Evolutionary conservation across 768 basidiomycete genomes (phyloP), one percentile per base, ranked within the genome.

Genomic region (Rhizopogon sp.): DNA sequence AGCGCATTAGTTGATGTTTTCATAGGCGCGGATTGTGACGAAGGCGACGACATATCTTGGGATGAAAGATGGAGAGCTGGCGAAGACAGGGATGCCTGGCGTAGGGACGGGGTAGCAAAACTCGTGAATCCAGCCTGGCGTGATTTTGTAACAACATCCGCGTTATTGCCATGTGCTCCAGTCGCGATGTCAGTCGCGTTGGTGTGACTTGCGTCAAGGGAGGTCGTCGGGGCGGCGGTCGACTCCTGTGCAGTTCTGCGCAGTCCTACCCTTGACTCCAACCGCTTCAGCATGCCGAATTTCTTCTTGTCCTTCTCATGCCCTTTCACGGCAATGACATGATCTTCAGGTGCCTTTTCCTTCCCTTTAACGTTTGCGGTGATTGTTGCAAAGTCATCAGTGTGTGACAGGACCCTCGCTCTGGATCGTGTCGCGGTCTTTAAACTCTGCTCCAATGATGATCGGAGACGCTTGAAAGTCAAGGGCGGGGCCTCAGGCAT

Each of bases 61-160:
- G 83, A 82, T 50, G 80, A 80, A 53, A 85, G 76, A 62, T 87
- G 84, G 43, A 91, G 69, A 29, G 84, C 78, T 52, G 89, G 88
- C 20, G 87, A 88, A 54, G 88, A 90, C 75, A 86, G 77, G 45
- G 89, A 87, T 39, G 80, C 88, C 57, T 79, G 79, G 53, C 82
- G 79, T 57, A 89, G 70, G 39, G 87, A 87, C 43, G 87, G 87
- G 43, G 82, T 77, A 57, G 78, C 71, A 72, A 81, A 89, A 66
- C 76, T 78, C 49, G 80, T 78, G 64, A 76, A 77, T 47, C 82
- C 83, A 46, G 81, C 78, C 57, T 73, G 70, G 64, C 78, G 77
- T 61, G 69, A 69, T 62, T 73, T 73, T 56, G 73, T 71, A 56
- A 62, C 63, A 52, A 56, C 58, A 54, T 75, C 66, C 68, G 59